These are phyloP conservation scores for Dactylellina leptospora DNA, from an alignment of 2,329 filamentous ascomycete genomes.

Conservation along the genomic window DNA sequence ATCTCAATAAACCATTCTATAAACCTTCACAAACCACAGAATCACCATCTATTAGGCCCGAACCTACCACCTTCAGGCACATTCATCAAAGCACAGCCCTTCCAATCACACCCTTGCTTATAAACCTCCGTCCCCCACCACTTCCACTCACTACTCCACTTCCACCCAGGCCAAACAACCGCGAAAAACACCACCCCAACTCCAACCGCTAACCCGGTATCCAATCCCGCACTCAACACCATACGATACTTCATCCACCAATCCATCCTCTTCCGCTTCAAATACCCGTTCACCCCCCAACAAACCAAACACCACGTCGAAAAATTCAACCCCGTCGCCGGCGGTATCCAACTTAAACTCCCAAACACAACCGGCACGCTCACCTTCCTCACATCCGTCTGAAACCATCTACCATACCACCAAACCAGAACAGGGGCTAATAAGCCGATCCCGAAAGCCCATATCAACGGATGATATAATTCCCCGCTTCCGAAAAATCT, in stretches of 20 bases:
- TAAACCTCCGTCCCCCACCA: constrained; percentile 93
- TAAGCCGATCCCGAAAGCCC: constrained; percentile 81
- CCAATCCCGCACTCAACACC: constrained; percentile 83
- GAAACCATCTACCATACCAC: constrained; percentile 71
- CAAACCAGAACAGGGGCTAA: constrained; percentile 78
- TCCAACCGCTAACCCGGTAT: constrained; percentile 82
- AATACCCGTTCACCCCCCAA: constrained; percentile 81
- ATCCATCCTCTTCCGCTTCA: constrained; percentile 72
- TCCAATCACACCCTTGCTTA: constrained; percentile 85
- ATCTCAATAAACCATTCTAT: no score
- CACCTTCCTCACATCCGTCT: constrained; percentile 76
- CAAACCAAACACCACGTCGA: constrained; percentile 86
- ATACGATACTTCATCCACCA: constrained; percentile 91
- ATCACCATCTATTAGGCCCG: constrained; percentile 70
- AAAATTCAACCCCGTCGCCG: constrained; percentile 86
- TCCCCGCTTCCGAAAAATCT: constrained; percentile 82
- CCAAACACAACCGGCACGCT: constrained; percentile 83
- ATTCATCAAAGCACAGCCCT: constrained; percentile 75
- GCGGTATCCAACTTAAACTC: constrained; percentile 84
- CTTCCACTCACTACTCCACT: constrained; percentile 74
- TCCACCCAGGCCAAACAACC: constrained; percentile 75
- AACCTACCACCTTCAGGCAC: constrained; percentile 73
- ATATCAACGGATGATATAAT: constrained; percentile 78
- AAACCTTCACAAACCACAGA: no score
- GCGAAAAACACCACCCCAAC: constrained; percentile 86